Evolutionary conservation across 345 rosid species (phyloP).

Genomic region (Salix caprea): DNA sequence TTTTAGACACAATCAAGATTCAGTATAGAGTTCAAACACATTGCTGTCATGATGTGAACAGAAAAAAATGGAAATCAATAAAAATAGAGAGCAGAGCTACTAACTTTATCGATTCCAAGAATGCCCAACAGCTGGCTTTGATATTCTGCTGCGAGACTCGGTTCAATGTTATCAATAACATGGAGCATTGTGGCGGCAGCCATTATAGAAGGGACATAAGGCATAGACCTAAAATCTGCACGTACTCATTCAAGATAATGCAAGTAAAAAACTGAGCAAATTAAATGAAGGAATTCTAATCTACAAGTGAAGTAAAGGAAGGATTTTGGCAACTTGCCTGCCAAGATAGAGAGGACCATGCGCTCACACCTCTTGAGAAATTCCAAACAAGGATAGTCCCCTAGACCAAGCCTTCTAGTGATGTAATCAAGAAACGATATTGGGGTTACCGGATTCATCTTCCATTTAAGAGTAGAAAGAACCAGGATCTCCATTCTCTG

Average conservation of each 20-base stretch:
- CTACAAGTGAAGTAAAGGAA: not conserved
- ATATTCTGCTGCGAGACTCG: constrained; percentile 40
- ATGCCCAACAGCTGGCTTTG: constrained; percentile 52
- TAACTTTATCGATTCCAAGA: constrained; percentile 59
- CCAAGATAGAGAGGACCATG: constrained; percentile 52
- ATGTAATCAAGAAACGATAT: constrained; percentile 76
- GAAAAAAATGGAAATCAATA: not conserved
- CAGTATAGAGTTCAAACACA: not conserved
- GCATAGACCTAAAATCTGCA: constrained; percentile 66
- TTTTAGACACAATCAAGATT: not conserved
- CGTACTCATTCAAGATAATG: not conserved
- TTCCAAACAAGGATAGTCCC: constrained; percentile 56
- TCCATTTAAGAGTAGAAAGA: constrained; percentile 79
- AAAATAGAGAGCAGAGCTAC: not conserved
- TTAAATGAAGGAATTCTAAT: not conserved
- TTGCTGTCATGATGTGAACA: constrained; percentile 2
- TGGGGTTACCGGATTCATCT: constrained; percentile 86
- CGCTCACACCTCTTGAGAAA: constrained; percentile 63
- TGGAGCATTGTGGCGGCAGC: constrained; percentile 87
- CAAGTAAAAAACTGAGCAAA: not conserved
- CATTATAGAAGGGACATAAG: constrained; percentile 66
- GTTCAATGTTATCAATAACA: constrained; percentile 56
- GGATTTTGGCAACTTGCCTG: constrained; percentile 43
- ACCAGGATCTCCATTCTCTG: constrained; percentile 97
- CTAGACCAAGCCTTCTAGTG: constrained; percentile 64